Evolutionary conservation across 495 filamentous ascomycete species (phyloP).

Genomic region (Cercophora newfieldiana): DNA sequence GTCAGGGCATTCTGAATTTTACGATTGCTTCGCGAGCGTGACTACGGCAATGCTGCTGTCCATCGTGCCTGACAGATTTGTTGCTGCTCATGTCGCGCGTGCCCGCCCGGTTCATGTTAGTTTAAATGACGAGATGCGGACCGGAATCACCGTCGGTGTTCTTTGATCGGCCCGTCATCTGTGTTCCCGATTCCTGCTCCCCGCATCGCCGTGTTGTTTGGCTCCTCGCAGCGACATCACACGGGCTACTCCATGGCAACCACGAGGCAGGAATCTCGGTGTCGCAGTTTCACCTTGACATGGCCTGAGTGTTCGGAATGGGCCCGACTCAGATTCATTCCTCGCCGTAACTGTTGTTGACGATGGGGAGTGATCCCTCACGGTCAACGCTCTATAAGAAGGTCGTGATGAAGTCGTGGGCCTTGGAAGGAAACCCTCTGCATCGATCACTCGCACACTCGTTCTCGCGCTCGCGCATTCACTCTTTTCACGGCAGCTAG

Average conservation of each 20-base stretch:
- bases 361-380: not conserved
- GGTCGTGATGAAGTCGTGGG: not conserved
- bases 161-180: not conserved
- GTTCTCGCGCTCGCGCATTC: slow-evolving; percentile 13
- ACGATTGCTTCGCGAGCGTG: too few relatives aligned
- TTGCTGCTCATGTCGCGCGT: too few relatives aligned
- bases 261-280: slow-evolving; percentile 1
- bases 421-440: not conserved
- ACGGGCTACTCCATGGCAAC: not conserved
- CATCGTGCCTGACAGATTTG: too few relatives aligned
- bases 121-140: too few relatives aligned
- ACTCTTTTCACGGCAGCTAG: slow-evolving; percentile 5
- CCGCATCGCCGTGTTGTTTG: not conserved
- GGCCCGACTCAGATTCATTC: slow-evolving; percentile 4
- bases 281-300: slow-evolving; percentile 12
- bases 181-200: not conserved
- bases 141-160: not conserved
- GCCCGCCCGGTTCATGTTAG: too few relatives aligned
- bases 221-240: not conserved
- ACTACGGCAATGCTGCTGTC: too few relatives aligned
- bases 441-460: slow-evolving; percentile 6
- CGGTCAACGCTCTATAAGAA: slow-evolving; percentile 1
- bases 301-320: slow-evolving; percentile 4
- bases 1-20: not conserved
- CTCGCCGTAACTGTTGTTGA: not conserved